Evolutionary conservation across 2,329 filamentous ascomycete genomes (phyloP).

Genomic region (Cladosporium velox): DNA sequence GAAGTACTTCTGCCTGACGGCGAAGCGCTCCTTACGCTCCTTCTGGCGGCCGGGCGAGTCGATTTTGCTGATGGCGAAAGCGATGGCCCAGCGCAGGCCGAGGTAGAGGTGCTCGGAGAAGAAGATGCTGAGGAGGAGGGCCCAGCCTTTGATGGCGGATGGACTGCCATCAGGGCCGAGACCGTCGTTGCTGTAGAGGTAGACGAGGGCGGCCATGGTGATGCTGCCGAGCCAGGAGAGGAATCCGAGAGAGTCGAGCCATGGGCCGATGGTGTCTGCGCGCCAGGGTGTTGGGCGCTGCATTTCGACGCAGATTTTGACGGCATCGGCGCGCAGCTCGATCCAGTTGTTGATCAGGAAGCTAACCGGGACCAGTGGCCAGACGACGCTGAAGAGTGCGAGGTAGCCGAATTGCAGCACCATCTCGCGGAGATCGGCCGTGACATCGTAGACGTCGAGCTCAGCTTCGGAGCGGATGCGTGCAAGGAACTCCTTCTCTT

Average conservation of each 20-base stretch:
- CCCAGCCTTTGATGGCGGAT: constrained; percentile 74
- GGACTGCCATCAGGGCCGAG: constrained; percentile 67
- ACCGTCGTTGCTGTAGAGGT: constrained; percentile 75
- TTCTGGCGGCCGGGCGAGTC: constrained; percentile 85
- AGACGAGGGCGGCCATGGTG: constrained; percentile 83
- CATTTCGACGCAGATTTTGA: constrained; percentile 90
- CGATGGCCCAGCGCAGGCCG: constrained; percentile 70
- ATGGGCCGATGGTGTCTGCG: constrained; percentile 91
- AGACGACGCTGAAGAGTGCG: constrained; percentile 86
- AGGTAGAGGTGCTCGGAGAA: constrained; percentile 89
- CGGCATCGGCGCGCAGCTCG: constrained; percentile 86
- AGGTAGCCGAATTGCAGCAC: constrained; percentile 82
- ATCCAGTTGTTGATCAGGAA: constrained; percentile 97
- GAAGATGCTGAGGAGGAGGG: constrained; percentile 77
- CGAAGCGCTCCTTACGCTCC: constrained; percentile 77
- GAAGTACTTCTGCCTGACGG: constrained; percentile 76
- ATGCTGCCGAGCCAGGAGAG: constrained; percentile 92
- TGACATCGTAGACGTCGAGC: constrained; percentile 84
- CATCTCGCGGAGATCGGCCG: constrained; percentile 90
- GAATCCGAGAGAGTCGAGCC: constrained; percentile 82
- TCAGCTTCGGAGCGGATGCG: constrained; percentile 82
- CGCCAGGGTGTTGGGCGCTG: constrained; percentile 87
- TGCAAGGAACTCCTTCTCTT: constrained; percentile 77
- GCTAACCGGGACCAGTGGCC: constrained; percentile 86
- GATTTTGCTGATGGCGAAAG: constrained; percentile 72